Percentiles rank a stretch among this genome's conserved stretches.
Conservation (phyloP, 2,329 filamentous ascomycete genomes). For the Coleophoma cylindrospora region DNA sequence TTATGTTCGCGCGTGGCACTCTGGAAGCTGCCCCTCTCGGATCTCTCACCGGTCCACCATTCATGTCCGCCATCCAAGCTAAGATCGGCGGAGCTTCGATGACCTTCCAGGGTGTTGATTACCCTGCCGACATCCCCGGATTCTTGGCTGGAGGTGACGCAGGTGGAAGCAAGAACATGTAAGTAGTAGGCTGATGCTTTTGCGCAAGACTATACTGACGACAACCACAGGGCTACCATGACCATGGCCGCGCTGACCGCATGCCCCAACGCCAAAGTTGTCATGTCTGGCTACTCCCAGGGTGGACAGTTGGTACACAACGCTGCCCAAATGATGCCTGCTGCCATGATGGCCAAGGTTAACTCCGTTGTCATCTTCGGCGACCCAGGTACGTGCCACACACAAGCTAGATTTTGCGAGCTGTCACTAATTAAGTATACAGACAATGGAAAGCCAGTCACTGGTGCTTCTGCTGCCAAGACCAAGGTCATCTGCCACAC, state of each 20-base stretch:
- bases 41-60: conserved; percentile 40
- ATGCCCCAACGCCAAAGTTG: conserved; percentile 17
- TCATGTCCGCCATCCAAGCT: conserved; percentile 38
- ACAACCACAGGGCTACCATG: conserved; percentile 2
- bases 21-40: conserved; percentile 48
- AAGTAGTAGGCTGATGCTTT: neutral
- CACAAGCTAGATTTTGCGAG: too few relatives aligned
- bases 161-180: conserved; percentile 36
- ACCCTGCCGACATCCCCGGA: conserved; percentile 38
- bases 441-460: conserved; percentile 15
- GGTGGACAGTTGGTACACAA: conserved; percentile 20
- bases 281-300: conserved; percentile 19
- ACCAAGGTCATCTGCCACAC: conserved; percentile 18
- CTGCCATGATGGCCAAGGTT: conserved; percentile 9
- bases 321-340: conserved; percentile 12
- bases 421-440: neutral
- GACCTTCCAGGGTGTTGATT: conserved; percentile 49
- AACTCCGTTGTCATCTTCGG: conserved; percentile 20
- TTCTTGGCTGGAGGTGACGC: conserved; percentile 41
- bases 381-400: conserved; percentile 10
- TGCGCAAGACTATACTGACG: neutral
- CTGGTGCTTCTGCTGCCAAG: conserved; percentile 10
- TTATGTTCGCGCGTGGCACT: conserved; percentile 54
- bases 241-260: conserved; percentile 7
- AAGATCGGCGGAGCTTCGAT: conserved; percentile 37